Percentiles rank a stretch among this genome's conserved stretches.
Evolutionary conservation across 2,329 filamentous ascomycete genomes (phyloP).

Genomic region (Pezicula rhizophila): DNA sequence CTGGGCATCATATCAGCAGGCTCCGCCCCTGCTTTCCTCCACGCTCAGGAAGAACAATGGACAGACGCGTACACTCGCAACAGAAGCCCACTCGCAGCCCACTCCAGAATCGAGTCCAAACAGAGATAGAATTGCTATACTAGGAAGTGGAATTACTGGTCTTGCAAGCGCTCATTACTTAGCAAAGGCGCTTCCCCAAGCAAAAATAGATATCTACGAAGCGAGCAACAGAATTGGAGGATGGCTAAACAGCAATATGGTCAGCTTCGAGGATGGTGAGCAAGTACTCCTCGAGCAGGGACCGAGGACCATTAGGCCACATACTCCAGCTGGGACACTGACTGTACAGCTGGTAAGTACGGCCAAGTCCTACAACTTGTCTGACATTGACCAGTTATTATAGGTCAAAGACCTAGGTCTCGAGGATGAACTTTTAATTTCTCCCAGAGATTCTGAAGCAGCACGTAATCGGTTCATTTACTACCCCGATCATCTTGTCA

Average conservation of each 20-base stretch:
- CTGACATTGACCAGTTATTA: constrained; percentile 4
- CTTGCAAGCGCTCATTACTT: constrained; percentile 75
- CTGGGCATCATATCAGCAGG: too few relatives aligned
- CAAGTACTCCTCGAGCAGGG: constrained; percentile 74
- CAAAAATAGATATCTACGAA: constrained; percentile 79
- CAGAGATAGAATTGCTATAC: constrained; percentile 49
- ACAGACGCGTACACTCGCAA: background rate
- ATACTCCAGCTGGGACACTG: constrained; percentile 15
- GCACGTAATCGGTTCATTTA: constrained; percentile 72
- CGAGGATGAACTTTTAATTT: constrained; percentile 48
- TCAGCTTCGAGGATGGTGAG: constrained; percentile 52
- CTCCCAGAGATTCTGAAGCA: constrained; percentile 41
- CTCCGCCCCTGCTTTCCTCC: too few relatives aligned
- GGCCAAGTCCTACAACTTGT: background rate
- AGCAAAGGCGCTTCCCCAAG: constrained; percentile 57
- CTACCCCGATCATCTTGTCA: constrained; percentile 77
- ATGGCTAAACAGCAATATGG: constrained; percentile 68
- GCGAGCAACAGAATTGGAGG: constrained; percentile 65
- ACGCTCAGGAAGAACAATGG: background rate
- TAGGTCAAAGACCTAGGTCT: constrained; percentile 55
- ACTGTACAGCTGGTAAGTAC: constrained; percentile 16
- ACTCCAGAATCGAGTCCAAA: background rate
- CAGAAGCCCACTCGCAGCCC: background rate
- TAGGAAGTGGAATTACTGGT: constrained; percentile 81
- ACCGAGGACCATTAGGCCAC: constrained; percentile 47